Evolutionary conservation across 768 basidiomycete species (phyloP).

Genomic region (Guyanaporus albipodus): DNA sequence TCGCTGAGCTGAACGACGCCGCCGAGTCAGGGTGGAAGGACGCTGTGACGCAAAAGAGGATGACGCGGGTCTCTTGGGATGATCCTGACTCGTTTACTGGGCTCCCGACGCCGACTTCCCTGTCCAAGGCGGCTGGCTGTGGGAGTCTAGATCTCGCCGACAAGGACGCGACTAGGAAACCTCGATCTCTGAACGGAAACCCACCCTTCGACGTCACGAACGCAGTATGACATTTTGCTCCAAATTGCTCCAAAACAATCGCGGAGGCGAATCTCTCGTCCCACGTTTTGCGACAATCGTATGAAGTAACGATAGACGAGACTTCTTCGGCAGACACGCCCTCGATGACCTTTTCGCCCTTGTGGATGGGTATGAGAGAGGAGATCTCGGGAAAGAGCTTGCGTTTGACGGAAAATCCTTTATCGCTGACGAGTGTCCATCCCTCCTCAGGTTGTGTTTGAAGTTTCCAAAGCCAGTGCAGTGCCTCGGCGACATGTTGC

Average conservation of each 20-base stretch:
- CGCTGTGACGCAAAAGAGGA: conserved; percentile 79
- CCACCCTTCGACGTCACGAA: conserved; percentile 73
- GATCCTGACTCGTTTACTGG: conserved; percentile 27
- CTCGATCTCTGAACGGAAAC: conserved; percentile 88
- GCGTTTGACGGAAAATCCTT: conserved; percentile 71
- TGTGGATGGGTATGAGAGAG: conserved; percentile 75
- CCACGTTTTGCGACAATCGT: conserved; percentile 75
- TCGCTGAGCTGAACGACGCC: conserved; percentile 50
- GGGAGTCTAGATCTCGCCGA: conserved; percentile 54
- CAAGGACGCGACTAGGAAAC: conserved; percentile 77
- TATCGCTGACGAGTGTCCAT: conserved; percentile 77
- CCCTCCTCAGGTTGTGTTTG: conserved; percentile 56
- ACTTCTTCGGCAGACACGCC: conserved; percentile 93
- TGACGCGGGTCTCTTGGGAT: conserved; percentile 45
- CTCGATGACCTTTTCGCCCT: conserved; percentile 87
- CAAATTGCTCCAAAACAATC: conserved; percentile 69
- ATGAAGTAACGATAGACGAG: conserved; percentile 63
- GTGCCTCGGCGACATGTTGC: conserved; percentile 77
- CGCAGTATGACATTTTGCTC: conserved; percentile 64
- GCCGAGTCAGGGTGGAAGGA: conserved; percentile 72
- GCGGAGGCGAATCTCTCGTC: conserved; percentile 81
- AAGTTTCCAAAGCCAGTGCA: conserved; percentile 74
- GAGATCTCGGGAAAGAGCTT: conserved; percentile 77
- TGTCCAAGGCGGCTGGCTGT: conserved; percentile 35
- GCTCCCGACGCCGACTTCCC: conserved; percentile 34